These are phyloP conservation scores for Podaxis sp. DNA, from an alignment of 768 basidiomycete species.

Conservation along the genomic window DNA sequence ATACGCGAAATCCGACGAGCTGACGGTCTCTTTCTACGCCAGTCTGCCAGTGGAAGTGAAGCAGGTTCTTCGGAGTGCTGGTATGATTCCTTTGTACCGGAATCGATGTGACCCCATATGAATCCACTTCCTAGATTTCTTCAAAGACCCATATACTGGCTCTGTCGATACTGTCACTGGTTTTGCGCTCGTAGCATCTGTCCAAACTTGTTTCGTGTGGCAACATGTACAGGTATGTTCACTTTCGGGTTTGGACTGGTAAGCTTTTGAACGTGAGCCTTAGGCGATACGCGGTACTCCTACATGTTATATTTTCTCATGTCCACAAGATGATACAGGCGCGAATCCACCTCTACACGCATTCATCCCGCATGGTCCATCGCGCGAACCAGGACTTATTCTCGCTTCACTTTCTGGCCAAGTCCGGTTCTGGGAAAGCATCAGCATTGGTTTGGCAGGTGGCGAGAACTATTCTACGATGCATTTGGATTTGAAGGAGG, in stretches of 20 bases:
- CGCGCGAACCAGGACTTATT: constrained; percentile 86
- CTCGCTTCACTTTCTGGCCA: constrained; percentile 70
- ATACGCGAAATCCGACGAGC: constrained; percentile 75
- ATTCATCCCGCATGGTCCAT: constrained; percentile 65
- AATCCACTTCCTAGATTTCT: constrained; percentile 51
- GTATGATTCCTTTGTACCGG: constrained; percentile 34
- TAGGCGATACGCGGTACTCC: constrained; percentile 69
- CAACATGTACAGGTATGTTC: constrained; percentile 65
- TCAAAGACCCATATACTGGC: constrained; percentile 65
- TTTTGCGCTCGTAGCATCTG: constrained; percentile 71
- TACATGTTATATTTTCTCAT: constrained; percentile 82
- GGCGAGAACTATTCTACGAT: constrained; percentile 63
- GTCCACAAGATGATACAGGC: constrained; percentile 48
- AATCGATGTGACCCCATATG: constrained; percentile 11
- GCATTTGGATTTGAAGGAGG: constrained; percentile 45
- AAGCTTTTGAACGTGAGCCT: neutral
- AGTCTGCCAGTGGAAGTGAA: constrained; percentile 72
- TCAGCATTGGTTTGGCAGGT: constrained; percentile 80
- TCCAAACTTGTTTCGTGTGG: constrained; percentile 81
- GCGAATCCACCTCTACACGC: constrained; percentile 50
- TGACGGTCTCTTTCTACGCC: constrained; percentile 67
- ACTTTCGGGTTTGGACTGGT: neutral
- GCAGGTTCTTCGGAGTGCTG: constrained; percentile 67
- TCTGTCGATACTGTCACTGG: constrained; percentile 71
- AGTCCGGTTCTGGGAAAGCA: constrained; percentile 86